Evolutionary conservation across 2,329 filamentous ascomycete species (phyloP), one percentile per base, ranked within the genome.

Genomic region (Cladosporium sp.): DNA sequence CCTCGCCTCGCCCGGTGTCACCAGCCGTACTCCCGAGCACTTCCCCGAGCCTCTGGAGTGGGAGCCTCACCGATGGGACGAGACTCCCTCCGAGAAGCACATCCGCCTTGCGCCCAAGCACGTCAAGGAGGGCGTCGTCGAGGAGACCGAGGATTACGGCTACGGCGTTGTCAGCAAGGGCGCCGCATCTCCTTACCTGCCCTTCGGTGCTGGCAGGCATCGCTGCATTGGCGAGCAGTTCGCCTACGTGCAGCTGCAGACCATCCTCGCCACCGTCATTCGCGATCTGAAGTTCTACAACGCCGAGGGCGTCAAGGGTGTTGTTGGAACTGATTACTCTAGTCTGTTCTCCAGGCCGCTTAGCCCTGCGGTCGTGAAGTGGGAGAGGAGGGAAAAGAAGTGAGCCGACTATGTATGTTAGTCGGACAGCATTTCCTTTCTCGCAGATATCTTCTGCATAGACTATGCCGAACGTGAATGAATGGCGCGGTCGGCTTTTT

Each of bases 201-300:
- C 92, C 2, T 97, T 97, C 66, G 92, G 92, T 52, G 92, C 91
- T 24, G 92, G 92, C 37, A 80, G 92, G 59, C 92, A 97, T 72
- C 80, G 92, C 58, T 97, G 92, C 72, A 96, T 97, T 65, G 92
- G 92, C 58, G 92, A 97, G 77, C 89, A 96, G 65, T 97, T 96
- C 69, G 92, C 92, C 60, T 95, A 95, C 67, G 79, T 95, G 52
- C 92, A 97, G 73, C 77, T 97, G 56, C 86, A 91, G 67, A 90
- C 89, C 39, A 95, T 97, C 58, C 75, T 85, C 11, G 89, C 85
- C 44, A 84, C 83, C 52, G 73, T 91, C 58, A 86, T 95, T 36
- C 80, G 89, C 43, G 68, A 83, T 47, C 88, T 96, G 75, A 92
- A 89, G 74, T 82, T 96, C 68, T 77, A 79, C 64, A 95, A 89